phyloP scores from a whole-genome alignment of 129 eudicot species.

The Helianthus annuus region HanXRQr2.0-SUNRISE NC_035448.2:6474109-6474608 shows the following conservation, averaged over 20 bases:
- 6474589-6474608: slow-evolving; percentile 65
- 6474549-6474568: slow-evolving; percentile 56
- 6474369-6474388: slow-evolving; percentile 56
- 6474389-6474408: slow-evolving; percentile 46
- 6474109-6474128: slow-evolving; percentile 61
- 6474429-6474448: slow-evolving; percentile 77
- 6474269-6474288: slow-evolving; percentile 95
- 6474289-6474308: slow-evolving; percentile 69
- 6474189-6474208: too few relatives aligned
- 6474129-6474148: slow-evolving; percentile 72
- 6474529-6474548: slow-evolving; percentile 61
- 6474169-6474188: too few relatives aligned
- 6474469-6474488: slow-evolving; percentile 62
- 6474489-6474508: slow-evolving; percentile 58
- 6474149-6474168: slow-evolving; percentile 54
- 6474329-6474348: slow-evolving; percentile 61
- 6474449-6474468: slow-evolving; percentile 51
- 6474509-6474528: slow-evolving; percentile 88
- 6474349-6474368: slow-evolving; percentile 62
- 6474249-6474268: slow-evolving; percentile 8
- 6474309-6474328: slow-evolving; percentile 63
- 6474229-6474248: not conserved
- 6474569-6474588: slow-evolving; percentile 58
- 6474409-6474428: slow-evolving; percentile 69
- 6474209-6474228: too few relatives aligned